phyloP scores from a whole-genome alignment of 1,284 basidiomycete species.

The Trametes sp. region DNA sequence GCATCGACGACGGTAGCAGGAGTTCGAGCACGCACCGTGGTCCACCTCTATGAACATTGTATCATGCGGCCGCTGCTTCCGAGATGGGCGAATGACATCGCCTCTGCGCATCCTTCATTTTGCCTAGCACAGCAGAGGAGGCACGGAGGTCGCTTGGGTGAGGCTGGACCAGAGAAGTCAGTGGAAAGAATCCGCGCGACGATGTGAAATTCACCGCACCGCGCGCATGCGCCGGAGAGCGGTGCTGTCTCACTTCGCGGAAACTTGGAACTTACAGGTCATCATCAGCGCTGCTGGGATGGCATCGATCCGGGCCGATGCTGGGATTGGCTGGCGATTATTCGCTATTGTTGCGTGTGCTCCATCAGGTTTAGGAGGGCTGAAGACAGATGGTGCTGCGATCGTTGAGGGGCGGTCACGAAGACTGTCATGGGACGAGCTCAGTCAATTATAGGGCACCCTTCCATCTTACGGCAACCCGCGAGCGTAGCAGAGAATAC shows the following conservation, averaged over 20 bases:
- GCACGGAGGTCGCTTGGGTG: background rate
- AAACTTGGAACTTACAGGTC: too few species aligned
- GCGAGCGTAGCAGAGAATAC: background rate
- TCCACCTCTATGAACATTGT: background rate
- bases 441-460: background rate
- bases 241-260: background rate
- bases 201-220: background rate
- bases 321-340: background rate
- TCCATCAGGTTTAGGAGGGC: background rate
- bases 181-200: background rate
- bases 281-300: background rate
- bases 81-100: background rate
- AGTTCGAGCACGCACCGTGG: background rate
- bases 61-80: too few species aligned
- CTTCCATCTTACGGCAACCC: conserved; percentile 14
- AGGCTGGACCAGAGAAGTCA: background rate
- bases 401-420: background rate
- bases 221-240: background rate
- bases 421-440: background rate
- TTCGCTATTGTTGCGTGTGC: background rate
- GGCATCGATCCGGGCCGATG: background rate
- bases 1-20: background rate
- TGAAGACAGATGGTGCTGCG: background rate
- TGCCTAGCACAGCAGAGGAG: background rate
- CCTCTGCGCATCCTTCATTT: background rate